phyloP scores from a whole-genome alignment of 768 basidiomycete genomes.

The Collybiopsis confluens region DNA sequence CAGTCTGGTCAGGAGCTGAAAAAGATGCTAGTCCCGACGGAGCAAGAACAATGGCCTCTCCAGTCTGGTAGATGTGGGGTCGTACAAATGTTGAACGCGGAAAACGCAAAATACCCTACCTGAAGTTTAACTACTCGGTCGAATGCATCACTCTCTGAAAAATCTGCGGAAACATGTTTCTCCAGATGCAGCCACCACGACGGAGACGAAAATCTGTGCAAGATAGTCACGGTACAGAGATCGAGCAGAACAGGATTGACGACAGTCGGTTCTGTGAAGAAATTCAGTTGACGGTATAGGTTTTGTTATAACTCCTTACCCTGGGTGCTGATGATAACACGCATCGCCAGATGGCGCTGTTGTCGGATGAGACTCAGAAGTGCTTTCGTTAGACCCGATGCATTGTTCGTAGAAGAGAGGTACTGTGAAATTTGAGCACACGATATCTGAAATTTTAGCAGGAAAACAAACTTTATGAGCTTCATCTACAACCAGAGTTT shows the following conservation, averaged over 20 bases:
- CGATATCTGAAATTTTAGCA: background rate
- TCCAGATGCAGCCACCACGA: slow-evolving; percentile 71
- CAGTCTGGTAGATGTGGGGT: slow-evolving; percentile 42
- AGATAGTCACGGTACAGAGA: slow-evolving; percentile 58
- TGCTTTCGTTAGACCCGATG: slow-evolving; percentile 53
- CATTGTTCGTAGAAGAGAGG: slow-evolving; percentile 40
- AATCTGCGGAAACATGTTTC: slow-evolving; percentile 63
- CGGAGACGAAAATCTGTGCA: slow-evolving; percentile 74
- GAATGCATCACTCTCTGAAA: slow-evolving; percentile 56
- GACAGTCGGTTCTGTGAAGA: slow-evolving; percentile 55
- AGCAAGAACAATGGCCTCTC: slow-evolving; percentile 65
- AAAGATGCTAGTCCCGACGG: slow-evolving; percentile 56
- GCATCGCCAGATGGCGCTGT: slow-evolving; percentile 69
- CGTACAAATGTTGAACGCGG: background rate
- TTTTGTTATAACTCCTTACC: slow-evolving; percentile 28
- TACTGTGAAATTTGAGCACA: slow-evolving; percentile 38
- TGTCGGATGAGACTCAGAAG: slow-evolving; percentile 59
- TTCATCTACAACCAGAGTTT: slow-evolving; percentile 70
- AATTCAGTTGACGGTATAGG: background rate
- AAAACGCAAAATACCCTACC: slow-evolving; percentile 29
- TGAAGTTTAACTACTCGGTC: slow-evolving; percentile 61
- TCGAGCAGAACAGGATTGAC: slow-evolving; percentile 66
- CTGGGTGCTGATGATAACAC: slow-evolving; percentile 73
- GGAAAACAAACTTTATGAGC: slow-evolving; percentile 57
- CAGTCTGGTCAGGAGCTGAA: slow-evolving; percentile 13